Base-by-base conservation (phyloP, 257 asterid genomes). In the Euphrasia confusa region DNA sequence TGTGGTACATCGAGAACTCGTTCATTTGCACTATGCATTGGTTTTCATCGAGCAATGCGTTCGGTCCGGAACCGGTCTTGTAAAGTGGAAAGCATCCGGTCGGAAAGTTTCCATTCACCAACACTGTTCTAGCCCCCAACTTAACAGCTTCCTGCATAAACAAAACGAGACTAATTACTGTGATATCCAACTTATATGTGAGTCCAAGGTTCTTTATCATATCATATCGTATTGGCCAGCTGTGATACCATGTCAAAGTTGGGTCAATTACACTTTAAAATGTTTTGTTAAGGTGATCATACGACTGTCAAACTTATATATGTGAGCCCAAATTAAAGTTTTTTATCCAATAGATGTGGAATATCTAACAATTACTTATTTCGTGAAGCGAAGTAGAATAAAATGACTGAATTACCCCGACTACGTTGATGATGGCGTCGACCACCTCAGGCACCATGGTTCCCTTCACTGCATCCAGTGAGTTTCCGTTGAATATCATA, bases 81-180 rank as follows among this genome's bases (percentile, higher is more conserved):
- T 64, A 70, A 10, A 33, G 17, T 5, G 70, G 75, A 15, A 70
- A 35, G 12, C 75, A 70, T 1, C 70, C 70, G 18, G 64, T 64
- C 4, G 75, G 56, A 11, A 44, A 70, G 35, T 56, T 63, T 11
- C 75, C 75, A 1, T 70, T 66, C 3, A 64, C 66, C 11, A 64
- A 44, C 30, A 71, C 26, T 57, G 47, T 65, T 15, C 32, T 64
- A 3, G 71, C 75, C 6, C 75, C 75, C 7, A 48, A 58, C 7
- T 24, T 40, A 15, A 58, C 21, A 17, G 24, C 26, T 64, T 3
- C 58, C 75, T 71, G 55, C 58, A n/a, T n/a, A n/a, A n/a, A n/a
- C n/a, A n/a, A n/a, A n/a, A n/a, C n/a, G n/a, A n/a, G n/a, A n/a
- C n/a, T n/a, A n/a, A n/a, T n/a, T n/a, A n/a, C n/a, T n/a, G n/a